A percentile compares a stretch with the other conserved stretches of the same genome.
These are phyloP conservation scores for Neocucurbitaria cava DNA, from an alignment of 2,329 filamentous ascomycete genomes.

Conservation along the genomic window DNA sequence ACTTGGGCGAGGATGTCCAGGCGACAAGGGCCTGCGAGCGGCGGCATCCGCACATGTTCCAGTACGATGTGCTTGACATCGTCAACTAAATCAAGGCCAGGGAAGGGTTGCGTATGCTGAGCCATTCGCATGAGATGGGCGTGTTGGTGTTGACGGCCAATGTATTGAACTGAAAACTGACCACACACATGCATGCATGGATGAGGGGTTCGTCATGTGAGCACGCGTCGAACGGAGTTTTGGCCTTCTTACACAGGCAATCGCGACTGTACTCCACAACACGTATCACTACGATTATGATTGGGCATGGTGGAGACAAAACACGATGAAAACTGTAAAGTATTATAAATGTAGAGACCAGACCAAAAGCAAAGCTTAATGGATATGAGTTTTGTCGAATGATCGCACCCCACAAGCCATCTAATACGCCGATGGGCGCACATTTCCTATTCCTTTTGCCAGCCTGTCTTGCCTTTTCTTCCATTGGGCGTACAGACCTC, in stretches of 20 bases:
- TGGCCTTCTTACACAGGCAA: no score
- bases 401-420: no score
- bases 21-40: neutral
- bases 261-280: no score
- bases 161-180: neutral
- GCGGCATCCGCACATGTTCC: constrained; percentile 1
- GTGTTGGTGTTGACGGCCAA: neutral
- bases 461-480: neutral
- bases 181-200: no score
- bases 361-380: no score
- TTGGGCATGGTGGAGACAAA: no score
- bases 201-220: neutral
- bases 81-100: neutral
- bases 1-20: neutral
- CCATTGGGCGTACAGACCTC: neutral
- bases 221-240: no score
- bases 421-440: neutral
- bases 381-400: no score
- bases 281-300: no score
- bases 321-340: no score
- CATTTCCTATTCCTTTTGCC: neutral
- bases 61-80: constrained; percentile 6
- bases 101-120: neutral
- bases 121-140: neutral
- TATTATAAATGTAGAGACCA: no score